Conservation (phyloP, 257 asterid genomes). For the Fraxinus pennsylvanica region DNA sequence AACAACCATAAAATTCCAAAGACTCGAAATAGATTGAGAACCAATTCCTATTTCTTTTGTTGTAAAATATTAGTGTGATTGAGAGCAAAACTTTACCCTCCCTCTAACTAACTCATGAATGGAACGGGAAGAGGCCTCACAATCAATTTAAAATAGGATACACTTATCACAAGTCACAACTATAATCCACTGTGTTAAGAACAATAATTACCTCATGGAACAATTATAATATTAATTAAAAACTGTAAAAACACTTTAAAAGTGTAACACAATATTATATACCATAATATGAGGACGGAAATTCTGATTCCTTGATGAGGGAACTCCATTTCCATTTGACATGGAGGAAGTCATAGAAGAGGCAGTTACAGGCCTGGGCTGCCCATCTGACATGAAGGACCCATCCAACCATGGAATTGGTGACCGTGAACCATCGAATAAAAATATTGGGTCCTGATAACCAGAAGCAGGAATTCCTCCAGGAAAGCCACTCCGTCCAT, state of each 20-base stretch:
- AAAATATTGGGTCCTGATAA: slow-evolving; percentile 64
- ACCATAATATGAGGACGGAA: slow-evolving; percentile 57
- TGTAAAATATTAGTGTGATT: background rate
- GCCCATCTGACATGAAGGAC: slow-evolving; percentile 58
- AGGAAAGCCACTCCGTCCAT: slow-evolving; percentile 48
- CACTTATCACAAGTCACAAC: background rate
- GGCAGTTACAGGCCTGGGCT: slow-evolving; percentile 44
- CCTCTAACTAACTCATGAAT: background rate
- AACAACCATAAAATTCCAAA: background rate
- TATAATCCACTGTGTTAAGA: background rate
- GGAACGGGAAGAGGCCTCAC: background rate
- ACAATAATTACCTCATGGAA: background rate
- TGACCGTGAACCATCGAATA: slow-evolving; percentile 57
- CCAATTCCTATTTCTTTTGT: background rate
- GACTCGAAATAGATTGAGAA: background rate
- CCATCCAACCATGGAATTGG: slow-evolving; percentile 69
- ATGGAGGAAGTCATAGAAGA: slow-evolving; percentile 45
- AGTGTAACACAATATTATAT: background rate
- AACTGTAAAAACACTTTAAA: background rate
- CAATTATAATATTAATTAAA: background rate
- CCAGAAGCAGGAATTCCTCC: slow-evolving; percentile 56
- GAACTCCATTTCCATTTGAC: slow-evolving; percentile 42
- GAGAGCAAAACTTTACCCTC: background rate
- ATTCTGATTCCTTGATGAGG: slow-evolving; percentile 55
- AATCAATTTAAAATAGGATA: background rate